These are phyloP conservation scores for Aaosphaeria arxii DNA, from an alignment of 2,329 filamentous ascomycete species.

Conservation along the genomic window DNA sequence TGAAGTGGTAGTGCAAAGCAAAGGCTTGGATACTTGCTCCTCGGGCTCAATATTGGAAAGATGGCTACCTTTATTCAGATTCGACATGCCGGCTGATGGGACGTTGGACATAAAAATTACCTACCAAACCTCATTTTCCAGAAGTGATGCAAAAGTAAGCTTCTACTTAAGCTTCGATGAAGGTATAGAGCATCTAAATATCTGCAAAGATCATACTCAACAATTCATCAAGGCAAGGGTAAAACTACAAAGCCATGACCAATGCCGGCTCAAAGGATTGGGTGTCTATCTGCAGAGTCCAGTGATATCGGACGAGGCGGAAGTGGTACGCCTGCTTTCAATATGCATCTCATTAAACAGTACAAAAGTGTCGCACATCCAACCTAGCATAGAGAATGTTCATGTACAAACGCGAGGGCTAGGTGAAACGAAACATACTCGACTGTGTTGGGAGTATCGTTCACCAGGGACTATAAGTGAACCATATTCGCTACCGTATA, in stretches of 20 bases:
- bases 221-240: background rate
- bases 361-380: too few relatives aligned
- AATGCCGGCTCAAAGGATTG: too few relatives aligned
- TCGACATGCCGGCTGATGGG: conserved; percentile 30
- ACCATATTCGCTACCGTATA: conserved; percentile 17
- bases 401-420: background rate
- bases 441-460: conserved; percentile 23
- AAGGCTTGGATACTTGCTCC: background rate
- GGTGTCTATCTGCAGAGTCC: too few relatives aligned
- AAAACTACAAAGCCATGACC: background rate
- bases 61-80: conserved; percentile 26
- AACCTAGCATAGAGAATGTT: background rate
- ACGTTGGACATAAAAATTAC: conserved; percentile 15
- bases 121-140: conserved; percentile 5
- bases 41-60: conserved; percentile 1
- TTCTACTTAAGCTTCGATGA: conserved; percentile 16
- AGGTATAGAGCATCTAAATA: background rate
- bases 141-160: background rate
- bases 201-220: background rate
- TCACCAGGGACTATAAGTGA: background rate
- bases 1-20: conserved; percentile 11
- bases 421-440: background rate
- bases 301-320: too few relatives aligned
- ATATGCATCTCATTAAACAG: too few relatives aligned
- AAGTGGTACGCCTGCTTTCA: too few relatives aligned